phyloP scores from a whole-genome alignment of 2,329 filamentous ascomycete species.

The Colletotrichum eleusines region DNA sequence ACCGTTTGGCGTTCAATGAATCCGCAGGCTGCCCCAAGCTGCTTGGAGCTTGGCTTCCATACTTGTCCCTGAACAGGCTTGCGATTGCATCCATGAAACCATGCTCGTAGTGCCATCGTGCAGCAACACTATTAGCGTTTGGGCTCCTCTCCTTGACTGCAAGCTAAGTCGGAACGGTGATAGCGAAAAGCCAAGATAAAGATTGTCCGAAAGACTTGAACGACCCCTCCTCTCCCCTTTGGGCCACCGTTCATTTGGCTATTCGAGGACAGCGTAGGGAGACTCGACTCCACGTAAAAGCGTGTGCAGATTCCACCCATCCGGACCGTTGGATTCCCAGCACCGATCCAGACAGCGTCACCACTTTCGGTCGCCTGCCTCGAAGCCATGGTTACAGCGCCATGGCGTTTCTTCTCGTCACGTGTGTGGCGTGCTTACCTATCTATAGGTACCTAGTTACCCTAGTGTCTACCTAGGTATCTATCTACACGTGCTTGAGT shows the following conservation, averaged over 20 bases:
- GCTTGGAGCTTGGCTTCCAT: not conserved
- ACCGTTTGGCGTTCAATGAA: not conserved
- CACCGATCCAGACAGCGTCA: not conserved
- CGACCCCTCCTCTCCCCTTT: not conserved
- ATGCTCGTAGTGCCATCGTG: not conserved
- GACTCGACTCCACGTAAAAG: not conserved
- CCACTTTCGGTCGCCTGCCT: not conserved
- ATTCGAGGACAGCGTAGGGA: not conserved
- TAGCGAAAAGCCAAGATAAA: constrained; percentile 23
- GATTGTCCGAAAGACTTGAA: not conserved
- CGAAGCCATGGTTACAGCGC: not conserved
- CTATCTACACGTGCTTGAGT: not conserved
- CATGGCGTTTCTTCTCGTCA: not conserved
- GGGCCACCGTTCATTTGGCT: not conserved
- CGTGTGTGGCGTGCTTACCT: not conserved
- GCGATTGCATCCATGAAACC: not conserved
- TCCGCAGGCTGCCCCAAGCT: not conserved
- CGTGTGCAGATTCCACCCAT: not conserved
- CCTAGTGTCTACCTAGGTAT: too few relatives aligned
- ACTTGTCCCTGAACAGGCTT: not conserved
- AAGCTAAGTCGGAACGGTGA: constrained; percentile 23
- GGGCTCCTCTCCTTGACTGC: constrained; percentile 3
- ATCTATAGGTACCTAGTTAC: not conserved
- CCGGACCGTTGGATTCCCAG: not conserved
- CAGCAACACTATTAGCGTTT: not conserved